Percentiles rank a stretch among this genome's conserved stretches.
phyloP scores from a whole-genome alignment of 1,284 basidiomycete genomes.

The Ustilago curta region DNA sequence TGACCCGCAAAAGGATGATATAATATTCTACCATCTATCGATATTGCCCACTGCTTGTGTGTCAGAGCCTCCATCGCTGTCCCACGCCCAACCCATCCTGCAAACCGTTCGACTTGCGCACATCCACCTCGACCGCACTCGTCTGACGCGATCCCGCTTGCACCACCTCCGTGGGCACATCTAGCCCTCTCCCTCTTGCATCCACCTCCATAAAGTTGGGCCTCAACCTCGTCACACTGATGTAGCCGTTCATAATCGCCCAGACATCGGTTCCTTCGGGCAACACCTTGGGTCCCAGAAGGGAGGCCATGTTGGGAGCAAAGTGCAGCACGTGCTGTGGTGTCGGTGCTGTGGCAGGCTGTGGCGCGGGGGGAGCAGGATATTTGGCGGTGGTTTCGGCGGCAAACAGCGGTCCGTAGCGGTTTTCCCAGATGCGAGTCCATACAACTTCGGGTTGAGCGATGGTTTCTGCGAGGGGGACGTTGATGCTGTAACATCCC shows the following conservation, averaged over 20 bases:
- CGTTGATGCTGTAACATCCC: constrained; percentile 64
- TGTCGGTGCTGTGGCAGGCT: constrained; percentile 41
- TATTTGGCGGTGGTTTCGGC: constrained; percentile 28
- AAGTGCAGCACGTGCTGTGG: constrained; percentile 56
- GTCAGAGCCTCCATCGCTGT: constrained; percentile 37
- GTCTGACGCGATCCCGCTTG: constrained; percentile 1
- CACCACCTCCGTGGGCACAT: constrained; percentile 9
- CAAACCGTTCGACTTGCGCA: constrained; percentile 1
- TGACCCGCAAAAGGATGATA: too few species aligned
- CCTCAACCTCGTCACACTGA: constrained; percentile 60
- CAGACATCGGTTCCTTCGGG: constrained; percentile 61
- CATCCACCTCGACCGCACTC: constrained; percentile 3
- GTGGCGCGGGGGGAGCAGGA: constrained; percentile 23
- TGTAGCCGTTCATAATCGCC: constrained; percentile 62
- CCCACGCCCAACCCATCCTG: constrained; percentile 46
- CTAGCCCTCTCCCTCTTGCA: constrained; percentile 31
- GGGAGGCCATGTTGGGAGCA: constrained; percentile 58
- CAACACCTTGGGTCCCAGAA: constrained; percentile 53
- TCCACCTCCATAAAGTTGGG: constrained; percentile 56
- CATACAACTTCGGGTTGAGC: constrained; percentile 56
- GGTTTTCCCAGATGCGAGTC: constrained; percentile 64
- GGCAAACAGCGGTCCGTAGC: constrained; percentile 53
- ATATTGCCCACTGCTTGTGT: background rate
- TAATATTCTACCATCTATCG: background rate
- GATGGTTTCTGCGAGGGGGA: constrained; percentile 64